These are phyloP conservation scores for Firmiana major DNA, from an alignment of 345 rosid species.

Conservation along the genomic window DNA sequence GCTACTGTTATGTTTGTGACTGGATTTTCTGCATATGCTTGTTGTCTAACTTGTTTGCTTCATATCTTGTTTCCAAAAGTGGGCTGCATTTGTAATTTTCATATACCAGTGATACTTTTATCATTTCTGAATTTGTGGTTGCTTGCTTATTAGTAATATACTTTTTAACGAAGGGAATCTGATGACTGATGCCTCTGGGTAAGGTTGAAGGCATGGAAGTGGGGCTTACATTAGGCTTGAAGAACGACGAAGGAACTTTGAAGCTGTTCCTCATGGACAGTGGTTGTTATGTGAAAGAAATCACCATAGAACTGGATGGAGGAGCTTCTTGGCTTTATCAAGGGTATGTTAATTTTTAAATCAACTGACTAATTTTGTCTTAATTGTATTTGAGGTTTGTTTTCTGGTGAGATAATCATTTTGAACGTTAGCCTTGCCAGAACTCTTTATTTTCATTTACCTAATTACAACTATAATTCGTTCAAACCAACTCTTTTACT, in stretches of 20 bases:
- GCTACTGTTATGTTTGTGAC: not conserved
- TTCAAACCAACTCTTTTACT: not conserved
- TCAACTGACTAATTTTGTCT: not conserved
- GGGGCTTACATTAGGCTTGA: conserved; percentile 81
- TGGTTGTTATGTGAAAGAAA: conserved; percentile 77
- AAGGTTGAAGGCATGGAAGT: conserved; percentile 99
- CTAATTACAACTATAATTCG: not conserved
- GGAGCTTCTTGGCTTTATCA: conserved; percentile 98
- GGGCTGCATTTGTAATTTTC: not conserved
- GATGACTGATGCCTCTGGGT: conserved; percentile 47
- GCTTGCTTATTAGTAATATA: conserved; percentile 25
- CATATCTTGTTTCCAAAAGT: no score
- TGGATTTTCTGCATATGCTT: not conserved
- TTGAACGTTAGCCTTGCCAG: not conserved
- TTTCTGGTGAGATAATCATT: not conserved
- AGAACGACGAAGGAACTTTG: conserved; percentile 66
- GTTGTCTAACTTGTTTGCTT: not conserved
- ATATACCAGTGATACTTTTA: not conserved
- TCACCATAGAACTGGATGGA: conserved; percentile 73
- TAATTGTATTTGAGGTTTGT: not conserved
- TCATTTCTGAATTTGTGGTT: conserved; percentile 8
- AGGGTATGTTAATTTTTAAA: conserved; percentile 49
- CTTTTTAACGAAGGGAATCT: conserved; percentile 42
- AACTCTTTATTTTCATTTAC: not conserved
- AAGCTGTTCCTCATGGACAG: conserved; percentile 63